Evolutionary conservation across 345 rosid genomes (phyloP).

Genomic region (Populus tremula): DNA sequence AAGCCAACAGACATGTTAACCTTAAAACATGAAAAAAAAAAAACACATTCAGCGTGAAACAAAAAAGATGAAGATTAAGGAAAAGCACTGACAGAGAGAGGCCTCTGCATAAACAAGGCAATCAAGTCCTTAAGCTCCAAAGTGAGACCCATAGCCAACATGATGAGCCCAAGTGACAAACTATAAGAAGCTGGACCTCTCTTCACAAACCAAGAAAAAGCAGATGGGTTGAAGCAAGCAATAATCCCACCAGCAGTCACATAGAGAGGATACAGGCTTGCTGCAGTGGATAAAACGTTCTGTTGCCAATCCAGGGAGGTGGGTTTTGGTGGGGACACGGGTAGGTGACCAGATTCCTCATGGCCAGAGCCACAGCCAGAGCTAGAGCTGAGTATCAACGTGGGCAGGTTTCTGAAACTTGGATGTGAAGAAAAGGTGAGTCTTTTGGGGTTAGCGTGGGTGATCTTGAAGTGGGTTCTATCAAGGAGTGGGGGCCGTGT

Average conservation of each 20-base stretch:
- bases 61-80: background rate
- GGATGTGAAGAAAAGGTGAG: background rate
- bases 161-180: slow-evolving; percentile 52
- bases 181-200: slow-evolving; percentile 52
- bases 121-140: slow-evolving; percentile 58
- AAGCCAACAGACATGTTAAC: background rate
- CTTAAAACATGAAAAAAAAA: background rate
- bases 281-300: slow-evolving; percentile 43
- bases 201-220: slow-evolving; percentile 55
- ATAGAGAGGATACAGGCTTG: slow-evolving; percentile 65
- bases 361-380: slow-evolving; percentile 24
- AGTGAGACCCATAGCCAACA: slow-evolving; percentile 71
- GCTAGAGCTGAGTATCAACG: background rate
- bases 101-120: slow-evolving; percentile 49
- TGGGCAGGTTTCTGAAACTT: slow-evolving; percentile 7
- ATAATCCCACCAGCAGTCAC: slow-evolving; percentile 50
- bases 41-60: background rate
- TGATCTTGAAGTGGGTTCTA: slow-evolving; percentile 18
- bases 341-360: slow-evolving; percentile 15
- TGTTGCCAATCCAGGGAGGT: slow-evolving; percentile 29
- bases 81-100: slow-evolving; percentile 45
- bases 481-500: slow-evolving; percentile 8
- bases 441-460: slow-evolving; percentile 2
- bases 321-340: slow-evolving; percentile 28
- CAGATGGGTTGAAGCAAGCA: slow-evolving; percentile 61